Conservation (phyloP, 139 green algal species). For the Coccomyxa sp. region DNA sequence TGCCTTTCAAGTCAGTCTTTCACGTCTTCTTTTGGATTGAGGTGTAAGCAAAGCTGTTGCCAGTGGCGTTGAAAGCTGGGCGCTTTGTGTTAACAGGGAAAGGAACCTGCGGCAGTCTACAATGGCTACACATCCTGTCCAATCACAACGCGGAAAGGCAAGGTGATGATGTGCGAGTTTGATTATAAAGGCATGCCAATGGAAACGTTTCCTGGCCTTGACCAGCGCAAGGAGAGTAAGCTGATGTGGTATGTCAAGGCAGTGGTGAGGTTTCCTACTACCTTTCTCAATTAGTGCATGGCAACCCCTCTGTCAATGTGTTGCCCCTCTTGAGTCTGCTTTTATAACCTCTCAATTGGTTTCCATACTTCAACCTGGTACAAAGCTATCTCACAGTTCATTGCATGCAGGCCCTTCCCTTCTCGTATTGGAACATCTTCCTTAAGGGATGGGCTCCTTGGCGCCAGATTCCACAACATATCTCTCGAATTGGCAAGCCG, state of each 20-base stretch:
- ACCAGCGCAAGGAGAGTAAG: neutral
- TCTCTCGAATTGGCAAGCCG: neutral
- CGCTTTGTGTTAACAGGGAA: neutral
- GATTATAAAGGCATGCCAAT: neutral
- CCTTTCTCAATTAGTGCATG: too few species aligned
- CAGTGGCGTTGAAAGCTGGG: neutral
- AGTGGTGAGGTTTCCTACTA: neutral
- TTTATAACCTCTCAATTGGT: neutral
- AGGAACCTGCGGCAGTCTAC: neutral
- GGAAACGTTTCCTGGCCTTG: neutral
- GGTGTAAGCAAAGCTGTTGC: neutral
- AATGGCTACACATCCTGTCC: constrained; percentile 1
- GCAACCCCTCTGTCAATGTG: neutral
- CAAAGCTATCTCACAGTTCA: neutral
- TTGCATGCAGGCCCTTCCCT: neutral
- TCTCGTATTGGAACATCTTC: neutral
- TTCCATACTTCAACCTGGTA: neutral
- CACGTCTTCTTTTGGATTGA: neutral
- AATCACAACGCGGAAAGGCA: neutral
- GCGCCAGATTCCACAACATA: neutral
- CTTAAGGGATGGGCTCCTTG: neutral
- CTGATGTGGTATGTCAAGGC: neutral
- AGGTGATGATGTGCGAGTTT: constrained; percentile 2
- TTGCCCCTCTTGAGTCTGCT: neutral
- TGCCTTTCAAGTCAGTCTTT: neutral